These are phyloP conservation scores for Phytopythium montanum DNA, from an alignment of 352 stramenopile species.

Conservation along the genomic window DNA sequence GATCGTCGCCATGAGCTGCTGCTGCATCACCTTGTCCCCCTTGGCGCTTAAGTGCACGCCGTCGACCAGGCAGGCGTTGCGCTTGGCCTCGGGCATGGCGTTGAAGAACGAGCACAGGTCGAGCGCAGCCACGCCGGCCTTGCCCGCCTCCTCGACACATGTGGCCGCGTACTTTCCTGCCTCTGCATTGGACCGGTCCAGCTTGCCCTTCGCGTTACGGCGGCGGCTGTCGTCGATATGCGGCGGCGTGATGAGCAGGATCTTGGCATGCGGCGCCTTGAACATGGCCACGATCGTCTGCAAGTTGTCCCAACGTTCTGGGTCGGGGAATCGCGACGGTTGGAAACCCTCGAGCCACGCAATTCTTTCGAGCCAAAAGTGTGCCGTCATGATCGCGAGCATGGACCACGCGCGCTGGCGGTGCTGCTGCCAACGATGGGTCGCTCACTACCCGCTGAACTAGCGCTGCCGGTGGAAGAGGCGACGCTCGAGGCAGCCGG, in stretches of 20 bases:
- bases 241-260: conserved; percentile 58
- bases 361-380: too few relatives aligned
- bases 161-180: conserved; percentile 38
- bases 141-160: conserved; percentile 32
- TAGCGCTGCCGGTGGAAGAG: conserved; percentile 1
- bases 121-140: conserved; percentile 26
- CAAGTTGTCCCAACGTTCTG: too few relatives aligned
- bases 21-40: conserved; percentile 43
- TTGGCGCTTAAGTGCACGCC: conserved; percentile 49
- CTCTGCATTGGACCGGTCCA: conserved; percentile 42
- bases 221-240: conserved; percentile 41
- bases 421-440: conserved; percentile 21
- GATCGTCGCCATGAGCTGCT: conserved; percentile 35
- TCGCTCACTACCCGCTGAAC: conserved; percentile 15
- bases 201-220: conserved; percentile 3
- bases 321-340: too few relatives aligned
- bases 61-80: conserved; percentile 36
- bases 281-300: conserved; percentile 22
- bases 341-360: too few relatives aligned
- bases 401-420: conserved; percentile 52
- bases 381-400: conserved; percentile 33
- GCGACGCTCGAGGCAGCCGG: conserved; percentile 11
- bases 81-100: conserved; percentile 19
- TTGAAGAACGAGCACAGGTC: conserved; percentile 54
- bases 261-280: conserved; percentile 13